phyloP scores from a whole-genome alignment of 805 yeast species.

The Saccharomycopsis javanensis region DNA sequence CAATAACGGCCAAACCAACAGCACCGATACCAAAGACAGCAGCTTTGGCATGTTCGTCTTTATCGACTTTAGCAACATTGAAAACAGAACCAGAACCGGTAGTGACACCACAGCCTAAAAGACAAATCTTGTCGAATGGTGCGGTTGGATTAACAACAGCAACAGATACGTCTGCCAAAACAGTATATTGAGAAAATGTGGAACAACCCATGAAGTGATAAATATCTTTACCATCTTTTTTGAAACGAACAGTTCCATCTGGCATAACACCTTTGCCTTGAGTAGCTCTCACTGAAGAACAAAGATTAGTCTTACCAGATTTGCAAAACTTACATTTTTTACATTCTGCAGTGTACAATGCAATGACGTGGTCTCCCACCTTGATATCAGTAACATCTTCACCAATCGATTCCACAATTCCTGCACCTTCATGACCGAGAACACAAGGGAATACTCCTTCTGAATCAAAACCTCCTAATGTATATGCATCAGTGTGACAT shows the following conservation, averaged over 20 bases:
- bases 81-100: slow-evolving; percentile 98
- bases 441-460: slow-evolving; percentile 93
- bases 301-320: slow-evolving; percentile 92
- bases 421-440: slow-evolving; percentile 98
- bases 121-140: slow-evolving; percentile 75
- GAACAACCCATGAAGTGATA: slow-evolving; percentile 98
- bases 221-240: slow-evolving; percentile 66
- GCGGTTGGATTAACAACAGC: slow-evolving; percentile 85
- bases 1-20: slow-evolving; percentile 92
- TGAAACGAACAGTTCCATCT: slow-evolving; percentile 91
- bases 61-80: slow-evolving; percentile 81
- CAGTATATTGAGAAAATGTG: slow-evolving; percentile 94
- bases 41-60: slow-evolving; percentile 67
- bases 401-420: slow-evolving; percentile 90
- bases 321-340: slow-evolving; percentile 88
- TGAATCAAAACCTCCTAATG: slow-evolving; percentile 88
- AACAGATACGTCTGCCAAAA: slow-evolving; percentile 93
- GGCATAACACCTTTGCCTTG: slow-evolving; percentile 99
- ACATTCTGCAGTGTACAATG: slow-evolving; percentile 96
- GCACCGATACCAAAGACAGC: slow-evolving; percentile 98
- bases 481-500: slow-evolving; percentile 97
- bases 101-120: slow-evolving; percentile 97
- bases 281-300: slow-evolving; percentile 92
- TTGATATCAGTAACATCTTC: slow-evolving; percentile 87
- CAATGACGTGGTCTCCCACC: slow-evolving; percentile 89